Percentiles rank a stretch among this genome's conserved stretches.
Conservation (phyloP, 2,329 filamentous ascomycete genomes). For the Cryphonectria japonica region DNA sequence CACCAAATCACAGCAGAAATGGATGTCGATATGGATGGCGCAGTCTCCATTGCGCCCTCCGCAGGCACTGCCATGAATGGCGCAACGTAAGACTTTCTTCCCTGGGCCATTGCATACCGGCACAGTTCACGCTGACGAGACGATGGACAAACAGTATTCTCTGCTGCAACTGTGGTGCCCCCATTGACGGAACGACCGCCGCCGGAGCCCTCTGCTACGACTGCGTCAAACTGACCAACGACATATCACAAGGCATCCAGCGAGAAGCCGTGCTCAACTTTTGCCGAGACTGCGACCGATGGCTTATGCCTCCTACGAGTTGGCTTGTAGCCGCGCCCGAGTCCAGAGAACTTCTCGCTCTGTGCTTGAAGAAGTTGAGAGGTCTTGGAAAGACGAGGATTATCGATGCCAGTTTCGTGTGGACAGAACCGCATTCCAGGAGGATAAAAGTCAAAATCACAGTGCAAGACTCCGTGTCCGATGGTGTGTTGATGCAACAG, state of each 20-base stretch:
- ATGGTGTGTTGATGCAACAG: constrained; percentile 78
- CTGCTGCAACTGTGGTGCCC: constrained; percentile 95
- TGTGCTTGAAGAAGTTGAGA: constrained; percentile 86
- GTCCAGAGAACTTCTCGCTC: constrained; percentile 86
- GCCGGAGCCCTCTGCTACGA: constrained; percentile 92
- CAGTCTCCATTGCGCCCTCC: constrained; percentile 42
- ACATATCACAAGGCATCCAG: constrained; percentile 90
- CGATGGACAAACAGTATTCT: constrained; percentile 67
- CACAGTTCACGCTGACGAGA: background rate
- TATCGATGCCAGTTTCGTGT: constrained; percentile 94
- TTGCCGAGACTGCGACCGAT: constrained; percentile 93
- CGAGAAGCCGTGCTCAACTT: constrained; percentile 88
- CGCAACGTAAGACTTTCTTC: constrained; percentile 45
- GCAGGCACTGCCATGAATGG: constrained; percentile 38
- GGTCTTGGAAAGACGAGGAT: constrained; percentile 90
- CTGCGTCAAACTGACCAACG: constrained; percentile 91
- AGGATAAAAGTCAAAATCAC: constrained; percentile 95
- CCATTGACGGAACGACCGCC: constrained; percentile 87
- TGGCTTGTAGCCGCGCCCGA: constrained; percentile 88
- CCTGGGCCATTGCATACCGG: background rate
- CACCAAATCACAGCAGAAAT: constrained; percentile 37
- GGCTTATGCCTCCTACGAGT: constrained; percentile 81
- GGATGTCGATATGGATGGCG: constrained; percentile 51
- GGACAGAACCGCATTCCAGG: constrained; percentile 96
- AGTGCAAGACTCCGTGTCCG: constrained; percentile 72